phyloP scores from a whole-genome alignment of 2,329 filamentous ascomycete species.

The Domatiomyces globalis region DNA sequence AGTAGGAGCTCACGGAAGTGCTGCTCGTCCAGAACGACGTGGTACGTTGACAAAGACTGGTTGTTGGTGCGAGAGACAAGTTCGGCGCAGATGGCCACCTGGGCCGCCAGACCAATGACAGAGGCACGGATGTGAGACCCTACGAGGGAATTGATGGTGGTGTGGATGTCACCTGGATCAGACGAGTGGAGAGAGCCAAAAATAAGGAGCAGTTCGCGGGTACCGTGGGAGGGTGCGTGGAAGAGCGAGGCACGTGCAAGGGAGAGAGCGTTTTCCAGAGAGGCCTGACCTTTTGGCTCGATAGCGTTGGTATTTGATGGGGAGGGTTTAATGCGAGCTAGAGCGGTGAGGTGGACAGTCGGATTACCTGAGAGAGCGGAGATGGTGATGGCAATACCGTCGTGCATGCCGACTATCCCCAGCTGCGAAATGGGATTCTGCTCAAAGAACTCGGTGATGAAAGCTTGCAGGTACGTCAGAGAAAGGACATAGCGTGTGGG shows the following conservation, averaged over 20 bases:
- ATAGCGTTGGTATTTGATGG: constrained; percentile 20
- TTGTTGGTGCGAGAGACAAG: constrained; percentile 78
- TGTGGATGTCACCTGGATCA: constrained; percentile 89
- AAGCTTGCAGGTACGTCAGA: constrained; percentile 69
- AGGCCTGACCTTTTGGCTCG: constrained; percentile 51
- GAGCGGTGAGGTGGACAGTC: constrained; percentile 65
- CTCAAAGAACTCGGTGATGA: constrained; percentile 90
- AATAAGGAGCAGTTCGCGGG: constrained; percentile 78
- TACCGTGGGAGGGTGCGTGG: constrained; percentile 85
- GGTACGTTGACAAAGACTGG: constrained; percentile 58
- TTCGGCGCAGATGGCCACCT: constrained; percentile 83
- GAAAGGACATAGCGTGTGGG: constrained; percentile 75
- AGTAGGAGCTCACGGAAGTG: constrained; percentile 85
- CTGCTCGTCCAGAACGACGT: constrained; percentile 70
- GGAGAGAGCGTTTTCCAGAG: constrained; percentile 86
- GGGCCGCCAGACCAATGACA: constrained; percentile 78
- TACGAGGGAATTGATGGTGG: constrained; percentile 67
- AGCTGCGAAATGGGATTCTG: constrained; percentile 97
- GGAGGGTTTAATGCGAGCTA: constrained; percentile 48
- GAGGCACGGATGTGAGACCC: constrained; percentile 73
- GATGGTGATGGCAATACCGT: constrained; percentile 72
- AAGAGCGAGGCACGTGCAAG: constrained; percentile 88
- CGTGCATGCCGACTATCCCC: constrained; percentile 81
- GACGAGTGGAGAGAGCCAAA: constrained; percentile 82
- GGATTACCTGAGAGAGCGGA: constrained; percentile 88